Evolutionary conservation across 768 basidiomycete genomes (phyloP).

Genomic region (Sporobolomyces roseus): DNA sequence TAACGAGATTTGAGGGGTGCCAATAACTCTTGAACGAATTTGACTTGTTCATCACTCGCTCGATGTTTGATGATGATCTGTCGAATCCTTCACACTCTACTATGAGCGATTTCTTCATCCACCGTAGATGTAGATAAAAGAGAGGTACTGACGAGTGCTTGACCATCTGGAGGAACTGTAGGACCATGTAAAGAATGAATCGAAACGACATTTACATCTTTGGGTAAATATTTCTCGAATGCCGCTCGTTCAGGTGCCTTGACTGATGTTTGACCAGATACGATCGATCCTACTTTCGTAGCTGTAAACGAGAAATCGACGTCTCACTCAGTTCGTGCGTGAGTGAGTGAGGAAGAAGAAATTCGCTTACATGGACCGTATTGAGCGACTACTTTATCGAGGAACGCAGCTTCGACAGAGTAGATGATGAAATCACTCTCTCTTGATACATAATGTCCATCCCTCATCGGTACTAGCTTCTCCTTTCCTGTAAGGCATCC

Average conservation of each 20-base stretch:
- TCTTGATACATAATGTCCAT: conserved; percentile 83
- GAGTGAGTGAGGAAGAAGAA: not conserved
- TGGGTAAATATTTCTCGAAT: conserved; percentile 80
- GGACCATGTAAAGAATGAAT: conserved; percentile 95
- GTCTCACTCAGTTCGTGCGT: no score
- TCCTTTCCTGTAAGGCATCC: conserved; percentile 29
- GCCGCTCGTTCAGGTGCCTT: conserved; percentile 89
- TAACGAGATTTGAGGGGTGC: conserved; percentile 73
- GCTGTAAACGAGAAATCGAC: conserved; percentile 53
- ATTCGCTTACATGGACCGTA: conserved; percentile 79
- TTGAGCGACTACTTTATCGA: conserved; percentile 73
- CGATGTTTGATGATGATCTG: conserved; percentile 88
- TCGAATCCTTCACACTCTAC: no score
- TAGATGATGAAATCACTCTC: conserved; percentile 91
- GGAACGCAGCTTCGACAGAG: conserved; percentile 86
- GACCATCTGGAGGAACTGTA: conserved; percentile 75
- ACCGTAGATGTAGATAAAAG: no score
- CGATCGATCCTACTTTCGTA: conserved; percentile 85
- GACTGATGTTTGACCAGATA: conserved; percentile 93
- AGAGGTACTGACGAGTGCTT: conserved; percentile 69
- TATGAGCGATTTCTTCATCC: not conserved
- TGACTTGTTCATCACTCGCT: conserved; percentile 66
- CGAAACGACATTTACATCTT: conserved; percentile 82
- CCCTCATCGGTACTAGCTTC: conserved; percentile 62
- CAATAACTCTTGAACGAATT: conserved; percentile 76